These are phyloP conservation scores for Aspergillus haitiensis DNA, from an alignment of 495 filamentous ascomycete species.

Conservation along the genomic window DNA sequence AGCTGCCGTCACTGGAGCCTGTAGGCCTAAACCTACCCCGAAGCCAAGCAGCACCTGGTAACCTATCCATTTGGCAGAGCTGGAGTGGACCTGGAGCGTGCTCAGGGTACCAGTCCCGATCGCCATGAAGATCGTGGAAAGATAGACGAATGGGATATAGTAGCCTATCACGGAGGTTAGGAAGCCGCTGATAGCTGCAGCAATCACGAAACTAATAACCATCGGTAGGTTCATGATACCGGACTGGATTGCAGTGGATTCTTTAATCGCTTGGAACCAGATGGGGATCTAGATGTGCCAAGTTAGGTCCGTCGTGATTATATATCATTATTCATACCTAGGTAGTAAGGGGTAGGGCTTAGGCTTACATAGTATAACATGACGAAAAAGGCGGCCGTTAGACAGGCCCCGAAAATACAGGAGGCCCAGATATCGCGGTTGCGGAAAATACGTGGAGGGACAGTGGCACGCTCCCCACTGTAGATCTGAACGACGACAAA, in stretches of 20 bases:
- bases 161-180: slow-evolving; percentile 56
- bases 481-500: not conserved
- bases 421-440: not conserved
- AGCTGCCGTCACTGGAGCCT: not conserved
- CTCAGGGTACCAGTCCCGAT: slow-evolving; percentile 59
- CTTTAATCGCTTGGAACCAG: slow-evolving; percentile 68
- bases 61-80: not conserved
- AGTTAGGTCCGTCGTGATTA: not conserved
- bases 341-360: not conserved
- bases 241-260: slow-evolving; percentile 54
- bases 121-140: slow-evolving; percentile 46
- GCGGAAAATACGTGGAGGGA: not conserved
- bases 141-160: slow-evolving; percentile 62
- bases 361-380: slow-evolving; percentile 6
- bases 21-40: not conserved
- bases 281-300: not conserved
- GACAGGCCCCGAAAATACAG: not conserved
- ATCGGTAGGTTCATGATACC: slow-evolving; percentile 37
- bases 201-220: slow-evolving; percentile 23
- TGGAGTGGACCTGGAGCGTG: not conserved
- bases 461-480: not conserved
- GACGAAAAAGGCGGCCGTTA: not conserved
- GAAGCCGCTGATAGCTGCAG: slow-evolving; percentile 29
- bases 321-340: not conserved
- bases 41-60: not conserved